These are phyloP conservation scores for Apostasia ramifera DNA, from an alignment of 106 monocot genomes.

Conservation along the genomic window DNA sequence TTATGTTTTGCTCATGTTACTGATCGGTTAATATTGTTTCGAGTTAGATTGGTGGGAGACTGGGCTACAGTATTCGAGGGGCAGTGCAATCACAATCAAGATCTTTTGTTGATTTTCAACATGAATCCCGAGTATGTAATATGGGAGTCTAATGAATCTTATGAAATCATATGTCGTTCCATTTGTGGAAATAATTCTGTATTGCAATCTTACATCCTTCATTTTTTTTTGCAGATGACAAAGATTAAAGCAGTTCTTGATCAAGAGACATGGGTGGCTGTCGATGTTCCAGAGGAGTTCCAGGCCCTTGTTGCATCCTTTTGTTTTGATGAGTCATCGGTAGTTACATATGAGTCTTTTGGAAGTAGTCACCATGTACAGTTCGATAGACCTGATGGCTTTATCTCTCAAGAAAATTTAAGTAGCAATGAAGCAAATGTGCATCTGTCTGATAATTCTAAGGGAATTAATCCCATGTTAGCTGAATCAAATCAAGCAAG, in stretches of 20 bases:
- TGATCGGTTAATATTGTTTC: constrained; percentile 2
- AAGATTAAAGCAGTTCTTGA: constrained; percentile 97
- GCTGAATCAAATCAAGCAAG: constrained; percentile 25
- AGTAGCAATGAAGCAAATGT: constrained; percentile 14
- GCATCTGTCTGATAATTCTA: constrained; percentile 18
- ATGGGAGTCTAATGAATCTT: background rate
- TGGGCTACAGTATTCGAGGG: constrained; percentile 96
- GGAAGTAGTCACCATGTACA: constrained; percentile 2
- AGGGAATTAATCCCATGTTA: constrained; percentile 3
- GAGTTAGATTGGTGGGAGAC: constrained; percentile 88
- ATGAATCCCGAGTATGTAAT: constrained; percentile 76
- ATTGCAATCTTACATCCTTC: background rate
- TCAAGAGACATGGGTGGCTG: constrained; percentile 95
- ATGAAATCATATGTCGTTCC: background rate
- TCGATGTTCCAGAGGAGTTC: constrained; percentile 93
- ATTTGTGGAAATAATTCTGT: background rate
- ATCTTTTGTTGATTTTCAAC: constrained; percentile 94
- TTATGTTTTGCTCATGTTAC: background rate
- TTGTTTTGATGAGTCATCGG: constrained; percentile 33
- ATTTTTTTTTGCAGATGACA: constrained; percentile 51
- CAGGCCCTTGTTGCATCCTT: constrained; percentile 74
- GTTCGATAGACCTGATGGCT: constrained; percentile 10
- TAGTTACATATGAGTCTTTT: constrained; percentile 26
- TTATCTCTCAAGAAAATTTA: constrained; percentile 15
- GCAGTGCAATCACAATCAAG: constrained; percentile 92